A percentile compares a stretch with the other conserved stretches of the same genome.
phyloP scores from a whole-genome alignment of 768 basidiomycete genomes.

The Mycena pura region DNA sequence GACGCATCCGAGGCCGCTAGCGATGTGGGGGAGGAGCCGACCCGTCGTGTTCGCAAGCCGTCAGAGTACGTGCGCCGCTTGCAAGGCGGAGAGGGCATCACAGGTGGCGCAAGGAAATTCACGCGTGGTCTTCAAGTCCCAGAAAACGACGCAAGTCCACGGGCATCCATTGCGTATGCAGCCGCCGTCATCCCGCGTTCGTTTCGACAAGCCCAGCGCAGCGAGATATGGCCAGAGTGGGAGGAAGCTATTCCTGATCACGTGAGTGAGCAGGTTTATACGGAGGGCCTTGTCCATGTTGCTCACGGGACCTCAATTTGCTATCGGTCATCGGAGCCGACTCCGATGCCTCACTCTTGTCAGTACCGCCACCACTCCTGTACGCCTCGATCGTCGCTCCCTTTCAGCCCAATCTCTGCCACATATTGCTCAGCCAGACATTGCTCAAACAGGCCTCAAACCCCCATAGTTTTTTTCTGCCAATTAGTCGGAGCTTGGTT shows the following conservation, averaged over 20 bases:
- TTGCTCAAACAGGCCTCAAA: no score
- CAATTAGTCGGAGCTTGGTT: no score
- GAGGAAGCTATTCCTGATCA: constrained; percentile 34
- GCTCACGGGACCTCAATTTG: no score
- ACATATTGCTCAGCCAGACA: no score
- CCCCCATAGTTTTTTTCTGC: no score
- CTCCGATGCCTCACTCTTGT: no score
- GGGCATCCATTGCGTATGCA: constrained; percentile 1
- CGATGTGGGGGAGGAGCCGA: constrained; percentile 12
- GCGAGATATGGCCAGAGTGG: constrained; percentile 34
- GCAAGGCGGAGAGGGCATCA: constrained; percentile 6
- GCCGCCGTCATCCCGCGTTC: constrained; percentile 8
- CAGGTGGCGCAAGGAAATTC: not conserved
- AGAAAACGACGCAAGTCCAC: not conserved
- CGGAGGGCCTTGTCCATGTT: no score
- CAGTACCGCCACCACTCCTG: no score
- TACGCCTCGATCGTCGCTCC: no score
- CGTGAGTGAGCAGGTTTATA: no score
- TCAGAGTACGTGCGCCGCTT: constrained; percentile 10
- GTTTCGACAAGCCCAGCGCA: constrained; percentile 27
- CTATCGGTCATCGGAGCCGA: no score
- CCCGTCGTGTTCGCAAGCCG: constrained; percentile 9
- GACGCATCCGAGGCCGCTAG: constrained; percentile 10
- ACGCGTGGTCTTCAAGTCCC: constrained; percentile 8
- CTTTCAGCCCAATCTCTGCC: no score